Evolutionary conservation across 1,284 basidiomycete species (phyloP).

Genomic region (Sparassis latifolia): DNA sequence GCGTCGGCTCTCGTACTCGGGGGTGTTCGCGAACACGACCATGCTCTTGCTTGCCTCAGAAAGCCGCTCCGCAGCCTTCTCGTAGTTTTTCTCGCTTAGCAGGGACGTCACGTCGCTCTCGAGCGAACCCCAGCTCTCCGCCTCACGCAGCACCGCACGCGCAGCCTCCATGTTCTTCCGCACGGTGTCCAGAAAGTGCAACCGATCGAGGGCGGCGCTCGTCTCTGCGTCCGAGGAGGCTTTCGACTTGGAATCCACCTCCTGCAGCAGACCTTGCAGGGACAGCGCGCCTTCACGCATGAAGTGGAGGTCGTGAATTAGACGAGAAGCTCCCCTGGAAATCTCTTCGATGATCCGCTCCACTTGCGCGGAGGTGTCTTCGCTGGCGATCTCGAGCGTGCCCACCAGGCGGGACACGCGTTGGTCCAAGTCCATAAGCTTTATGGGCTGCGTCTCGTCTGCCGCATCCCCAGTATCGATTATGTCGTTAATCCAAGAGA

Average conservation of each 20-base stretch:
- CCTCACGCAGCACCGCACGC: slow-evolving; percentile 81
- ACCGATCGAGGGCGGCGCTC: slow-evolving; percentile 57
- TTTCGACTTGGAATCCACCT: slow-evolving; percentile 47
- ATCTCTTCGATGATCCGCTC: slow-evolving; percentile 89
- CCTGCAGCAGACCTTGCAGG: slow-evolving; percentile 56
- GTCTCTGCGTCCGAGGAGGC: slow-evolving; percentile 48
- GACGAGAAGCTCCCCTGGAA: slow-evolving; percentile 78
- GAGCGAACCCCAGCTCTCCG: slow-evolving; percentile 90
- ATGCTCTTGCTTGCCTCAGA: slow-evolving; percentile 84
- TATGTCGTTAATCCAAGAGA: slow-evolving; percentile 61
- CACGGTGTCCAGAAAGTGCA: slow-evolving; percentile 76
- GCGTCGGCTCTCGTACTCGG: slow-evolving; percentile 81
- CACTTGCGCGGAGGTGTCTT: slow-evolving; percentile 80
- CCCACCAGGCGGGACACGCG: slow-evolving; percentile 70
- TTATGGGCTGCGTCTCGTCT: slow-evolving; percentile 17
- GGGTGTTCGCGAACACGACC: slow-evolving; percentile 84
- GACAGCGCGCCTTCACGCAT: slow-evolving; percentile 86
- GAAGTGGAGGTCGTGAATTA: slow-evolving; percentile 91
- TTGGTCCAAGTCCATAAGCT: slow-evolving; percentile 65
- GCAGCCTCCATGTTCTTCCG: slow-evolving; percentile 83
- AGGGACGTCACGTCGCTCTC: slow-evolving; percentile 86
- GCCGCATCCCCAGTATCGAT: slow-evolving; percentile 27
- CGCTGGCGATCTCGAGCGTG: slow-evolving; percentile 73
- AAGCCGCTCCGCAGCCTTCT: slow-evolving; percentile 83
- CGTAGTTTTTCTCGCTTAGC: slow-evolving; percentile 71